Percentiles rank a stretch among this genome's conserved stretches.
phyloP scores from a whole-genome alignment of 1,139 yeast genomes.

The Blastobotrys niveus region DNA sequence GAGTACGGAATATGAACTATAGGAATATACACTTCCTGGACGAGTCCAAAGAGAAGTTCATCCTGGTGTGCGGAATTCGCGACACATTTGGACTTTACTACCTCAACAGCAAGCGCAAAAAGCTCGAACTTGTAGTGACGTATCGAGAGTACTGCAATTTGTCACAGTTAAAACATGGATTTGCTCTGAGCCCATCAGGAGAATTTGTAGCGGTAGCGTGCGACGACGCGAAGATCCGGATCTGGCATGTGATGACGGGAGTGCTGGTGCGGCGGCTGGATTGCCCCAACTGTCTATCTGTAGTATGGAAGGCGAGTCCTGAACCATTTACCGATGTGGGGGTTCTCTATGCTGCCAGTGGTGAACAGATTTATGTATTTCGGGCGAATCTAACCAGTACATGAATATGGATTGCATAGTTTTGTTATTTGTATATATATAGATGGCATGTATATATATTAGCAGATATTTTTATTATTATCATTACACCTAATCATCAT shows the following conservation, averaged over 20 bases:
- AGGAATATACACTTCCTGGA: too few species aligned
- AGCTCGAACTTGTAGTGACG: not conserved
- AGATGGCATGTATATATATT: too few species aligned
- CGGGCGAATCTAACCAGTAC: too few species aligned
- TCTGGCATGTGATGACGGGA: slow-evolving; percentile 5
- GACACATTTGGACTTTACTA: not conserved
- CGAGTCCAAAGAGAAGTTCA: too few species aligned
- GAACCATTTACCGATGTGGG: too few species aligned
- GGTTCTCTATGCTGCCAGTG: too few species aligned
- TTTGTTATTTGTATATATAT: too few species aligned
- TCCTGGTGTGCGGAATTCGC: not conserved
- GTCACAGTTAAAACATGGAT: not conserved
- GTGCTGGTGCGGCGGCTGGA: not conserved
- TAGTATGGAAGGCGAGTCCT: too few species aligned
- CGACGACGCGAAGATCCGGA: slow-evolving; percentile 3
- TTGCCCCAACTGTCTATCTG: not conserved
- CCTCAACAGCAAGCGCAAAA: not conserved
- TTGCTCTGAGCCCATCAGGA: not conserved
- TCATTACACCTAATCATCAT: too few species aligned
- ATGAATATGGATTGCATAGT: too few species aligned
- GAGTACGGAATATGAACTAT: not conserved
- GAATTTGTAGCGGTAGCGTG: slow-evolving; percentile 6
- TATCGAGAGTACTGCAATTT: not conserved
- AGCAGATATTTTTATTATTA: too few species aligned
- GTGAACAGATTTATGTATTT: too few species aligned